These are phyloP conservation scores for Diatrype stigma DNA, from an alignment of 2,329 filamentous ascomycete species.

Conservation along the genomic window DNA sequence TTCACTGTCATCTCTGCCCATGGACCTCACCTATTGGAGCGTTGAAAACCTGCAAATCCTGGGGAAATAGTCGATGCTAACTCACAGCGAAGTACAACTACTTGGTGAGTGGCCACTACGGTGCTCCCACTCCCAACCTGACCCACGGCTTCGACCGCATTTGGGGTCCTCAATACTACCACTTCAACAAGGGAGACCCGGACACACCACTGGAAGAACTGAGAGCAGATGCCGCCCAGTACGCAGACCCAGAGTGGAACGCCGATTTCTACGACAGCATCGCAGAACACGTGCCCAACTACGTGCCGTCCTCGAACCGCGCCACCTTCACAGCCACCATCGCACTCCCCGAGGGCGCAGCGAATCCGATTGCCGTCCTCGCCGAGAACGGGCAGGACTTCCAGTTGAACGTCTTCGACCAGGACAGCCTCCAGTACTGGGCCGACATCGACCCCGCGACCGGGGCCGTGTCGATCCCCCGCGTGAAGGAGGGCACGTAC, in stretches of 20 bases:
- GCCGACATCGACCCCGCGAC: constrained; percentile 38
- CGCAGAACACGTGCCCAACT: constrained; percentile 53
- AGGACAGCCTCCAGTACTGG: constrained; percentile 59
- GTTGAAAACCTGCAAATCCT: not conserved
- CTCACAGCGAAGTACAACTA: constrained; percentile 19
- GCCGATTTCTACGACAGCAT: constrained; percentile 61
- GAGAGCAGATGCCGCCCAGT: constrained; percentile 49
- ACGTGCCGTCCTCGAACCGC: constrained; percentile 48
- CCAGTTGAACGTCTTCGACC: constrained; percentile 54
- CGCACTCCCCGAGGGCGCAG: constrained; percentile 46
- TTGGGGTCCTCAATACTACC: constrained; percentile 59
- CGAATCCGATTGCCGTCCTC: constrained; percentile 52
- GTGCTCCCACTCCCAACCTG: constrained; percentile 55
- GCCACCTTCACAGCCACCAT: constrained; percentile 49
- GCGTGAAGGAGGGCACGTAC: constrained; percentile 55
- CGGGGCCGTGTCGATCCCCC: constrained; percentile 48
- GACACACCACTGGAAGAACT: constrained; percentile 43
- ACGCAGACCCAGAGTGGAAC: constrained; percentile 51
- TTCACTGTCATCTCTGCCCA: too few species aligned
- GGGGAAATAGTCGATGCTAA: not conserved
- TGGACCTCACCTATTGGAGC: too few species aligned
- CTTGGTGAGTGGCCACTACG: constrained; percentile 55
- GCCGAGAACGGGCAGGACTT: constrained; percentile 48
- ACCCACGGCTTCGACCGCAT: constrained; percentile 61
- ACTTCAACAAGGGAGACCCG: constrained; percentile 55